Percentiles rank a stretch among this genome's conserved stretches.
Conservation (phyloP, 345 rosid genomes). For the Eucalyptus guilfoylei region DNA sequence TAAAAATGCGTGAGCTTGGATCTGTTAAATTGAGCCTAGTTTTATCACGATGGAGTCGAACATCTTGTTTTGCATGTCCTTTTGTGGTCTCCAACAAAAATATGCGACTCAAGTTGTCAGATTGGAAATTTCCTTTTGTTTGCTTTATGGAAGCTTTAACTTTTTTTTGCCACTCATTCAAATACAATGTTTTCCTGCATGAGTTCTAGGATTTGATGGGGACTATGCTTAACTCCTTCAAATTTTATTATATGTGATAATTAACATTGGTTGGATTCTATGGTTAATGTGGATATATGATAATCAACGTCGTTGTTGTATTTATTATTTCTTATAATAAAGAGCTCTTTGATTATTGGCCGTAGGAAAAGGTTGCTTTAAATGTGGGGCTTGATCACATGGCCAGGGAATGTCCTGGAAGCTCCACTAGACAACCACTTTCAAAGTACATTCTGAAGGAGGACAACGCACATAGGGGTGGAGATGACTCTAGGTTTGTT, state of each 20-base stretch:
- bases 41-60: background rate
- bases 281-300: background rate
- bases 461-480: constrained; percentile 58
- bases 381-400: constrained; percentile 86
- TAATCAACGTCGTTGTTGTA: background rate
- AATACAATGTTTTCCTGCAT: background rate
- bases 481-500: constrained; percentile 43
- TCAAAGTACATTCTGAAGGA: constrained; percentile 57
- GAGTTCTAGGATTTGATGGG: background rate
- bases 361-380: constrained; percentile 70
- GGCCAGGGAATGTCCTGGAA: constrained; percentile 71
- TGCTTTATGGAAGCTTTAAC: background rate
- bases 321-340: background rate
- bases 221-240: background rate
- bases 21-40: background rate
- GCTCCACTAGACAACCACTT: constrained; percentile 15
- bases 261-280: background rate
- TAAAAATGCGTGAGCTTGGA: background rate
- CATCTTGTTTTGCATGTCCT: background rate
- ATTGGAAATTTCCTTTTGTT: background rate
- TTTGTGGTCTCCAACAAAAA: background rate
- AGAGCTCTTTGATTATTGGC: background rate
- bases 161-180: background rate
- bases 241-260: too few species aligned
- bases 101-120: background rate